Evolutionary conservation across 768 basidiomycete species (phyloP).

Genomic region (Mycena galopus): DNA sequence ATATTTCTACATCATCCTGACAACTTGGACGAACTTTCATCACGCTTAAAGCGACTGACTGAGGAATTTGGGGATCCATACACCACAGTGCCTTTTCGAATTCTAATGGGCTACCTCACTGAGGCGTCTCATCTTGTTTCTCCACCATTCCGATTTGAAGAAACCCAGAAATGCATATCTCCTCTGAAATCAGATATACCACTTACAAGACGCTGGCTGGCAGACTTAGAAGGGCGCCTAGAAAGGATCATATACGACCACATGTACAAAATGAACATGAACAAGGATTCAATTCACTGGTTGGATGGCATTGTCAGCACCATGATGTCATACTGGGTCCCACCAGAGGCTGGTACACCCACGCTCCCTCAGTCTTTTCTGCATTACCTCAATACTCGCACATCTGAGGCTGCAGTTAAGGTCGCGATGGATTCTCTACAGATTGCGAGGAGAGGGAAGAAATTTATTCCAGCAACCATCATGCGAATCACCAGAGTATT

Average conservation of each 20-base stretch:
- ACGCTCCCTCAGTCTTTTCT: neutral
- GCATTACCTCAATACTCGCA: neutral
- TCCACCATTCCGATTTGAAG: no score
- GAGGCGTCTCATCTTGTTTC: neutral
- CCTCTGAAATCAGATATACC: no score
- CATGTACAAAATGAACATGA: no score
- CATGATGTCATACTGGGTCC: constrained; percentile 1
- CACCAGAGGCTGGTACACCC: neutral
- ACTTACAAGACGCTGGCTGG: no score
- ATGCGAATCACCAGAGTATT: neutral
- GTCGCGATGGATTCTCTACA: neutral
- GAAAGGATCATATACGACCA: no score
- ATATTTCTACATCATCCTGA: neutral
- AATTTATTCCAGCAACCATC: neutral
- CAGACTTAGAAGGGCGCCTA: no score
- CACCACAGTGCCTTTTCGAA: neutral
- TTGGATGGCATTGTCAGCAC: neutral
- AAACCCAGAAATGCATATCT: neutral
- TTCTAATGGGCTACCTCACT: neutral
- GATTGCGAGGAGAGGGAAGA: neutral
- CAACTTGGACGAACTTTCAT: neutral
- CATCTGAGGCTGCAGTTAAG: neutral
- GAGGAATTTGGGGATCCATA: neutral
- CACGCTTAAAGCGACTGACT: neutral
- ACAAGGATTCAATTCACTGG: neutral